Base-by-base conservation (phyloP, 2,329 filamentous ascomycete species). In the Raffaelea deltoideospora region DNA sequence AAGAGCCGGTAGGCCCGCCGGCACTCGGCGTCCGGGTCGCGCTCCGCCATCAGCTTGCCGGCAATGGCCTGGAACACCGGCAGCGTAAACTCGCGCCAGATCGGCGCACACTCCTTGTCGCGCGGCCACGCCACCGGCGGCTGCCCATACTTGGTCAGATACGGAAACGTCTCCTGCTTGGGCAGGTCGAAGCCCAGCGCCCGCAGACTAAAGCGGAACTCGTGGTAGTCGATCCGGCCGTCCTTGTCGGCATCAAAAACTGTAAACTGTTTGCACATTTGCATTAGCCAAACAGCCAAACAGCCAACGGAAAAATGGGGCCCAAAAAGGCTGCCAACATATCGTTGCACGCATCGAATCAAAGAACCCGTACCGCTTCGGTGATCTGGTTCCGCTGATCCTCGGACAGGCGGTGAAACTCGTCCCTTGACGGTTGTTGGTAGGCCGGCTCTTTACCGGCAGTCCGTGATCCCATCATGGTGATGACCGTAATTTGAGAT, bases 191-290 rank as follows among this genome's bases (percentile, higher is more conserved):
- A 96, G 45, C 90, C 90, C 1, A 98, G 76, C 4, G 90, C 90
- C 55, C 92, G 90, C 50, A 96, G 78, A 42, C 88, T 86, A 61
- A 96, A 90, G 59, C 90, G 88, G 55, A 96, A 83, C 61, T 98
- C 90, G 63, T 96, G 90, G 65, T 94, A 96, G 64, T 96, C 88
- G 53, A 98, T 84, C 58, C 82, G 77, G 33, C 78, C 73, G 62
- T 96, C 87, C 56, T 92, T 88, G 67, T 96, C 88, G 52, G 94
- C 80, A 57, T 96, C 90, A 67, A 98, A 96, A 46, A 96, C 76
- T 43, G 79, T 78, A 59, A 96, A 96, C 81, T 93, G 46, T n/a
- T n/a, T n/a, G n/a, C n/a, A n/a, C n/a, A n/a, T n/a, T n/a, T n/a
- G n/a, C n/a, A n/a, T n/a, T n/a, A n/a, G n/a, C n/a, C n/a, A n/a